Conservation (phyloP, 1,139 yeast species). For the Scheffersomyces insectosa region DNA sequence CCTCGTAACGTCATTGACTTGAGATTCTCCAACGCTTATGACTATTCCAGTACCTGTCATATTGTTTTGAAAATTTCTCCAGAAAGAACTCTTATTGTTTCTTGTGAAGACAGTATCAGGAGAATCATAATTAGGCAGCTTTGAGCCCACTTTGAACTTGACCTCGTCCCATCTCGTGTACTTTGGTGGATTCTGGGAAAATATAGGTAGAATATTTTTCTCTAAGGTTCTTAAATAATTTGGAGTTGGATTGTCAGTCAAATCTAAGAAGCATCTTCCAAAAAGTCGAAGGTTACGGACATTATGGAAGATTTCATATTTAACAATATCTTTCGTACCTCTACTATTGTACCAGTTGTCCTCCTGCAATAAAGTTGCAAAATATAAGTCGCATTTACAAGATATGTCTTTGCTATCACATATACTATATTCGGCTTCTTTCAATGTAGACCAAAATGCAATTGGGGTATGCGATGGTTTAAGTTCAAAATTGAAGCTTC, state of each 20-base stretch:
- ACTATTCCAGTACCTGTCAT: slow-evolving; percentile 40
- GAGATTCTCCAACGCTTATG: slow-evolving; percentile 33
- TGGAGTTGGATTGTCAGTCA: background rate
- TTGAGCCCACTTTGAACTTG: background rate
- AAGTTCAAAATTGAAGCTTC: background rate
- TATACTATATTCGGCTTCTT: background rate
- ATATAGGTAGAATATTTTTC: background rate
- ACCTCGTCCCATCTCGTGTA: background rate
- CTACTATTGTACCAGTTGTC: background rate
- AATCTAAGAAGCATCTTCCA: background rate
- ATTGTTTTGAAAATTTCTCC: slow-evolving; percentile 16
- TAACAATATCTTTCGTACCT: background rate
- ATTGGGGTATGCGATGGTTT: background rate
- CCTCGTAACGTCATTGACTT: slow-evolving; percentile 28
- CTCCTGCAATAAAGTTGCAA: background rate
- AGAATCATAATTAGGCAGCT: background rate
- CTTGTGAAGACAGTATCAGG: background rate
- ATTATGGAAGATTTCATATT: background rate
- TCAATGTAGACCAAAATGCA: background rate
- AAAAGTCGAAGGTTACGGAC: background rate
- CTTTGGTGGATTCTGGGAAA: background rate
- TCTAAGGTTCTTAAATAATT: background rate
- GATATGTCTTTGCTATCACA: background rate
- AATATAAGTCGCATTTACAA: background rate
- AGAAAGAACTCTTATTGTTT: slow-evolving; percentile 12